Evolutionary conservation across 345 rosid genomes (phyloP), one percentile per base, ranked within the genome.

Genomic region (Streptanthus diversifolius): DNA sequence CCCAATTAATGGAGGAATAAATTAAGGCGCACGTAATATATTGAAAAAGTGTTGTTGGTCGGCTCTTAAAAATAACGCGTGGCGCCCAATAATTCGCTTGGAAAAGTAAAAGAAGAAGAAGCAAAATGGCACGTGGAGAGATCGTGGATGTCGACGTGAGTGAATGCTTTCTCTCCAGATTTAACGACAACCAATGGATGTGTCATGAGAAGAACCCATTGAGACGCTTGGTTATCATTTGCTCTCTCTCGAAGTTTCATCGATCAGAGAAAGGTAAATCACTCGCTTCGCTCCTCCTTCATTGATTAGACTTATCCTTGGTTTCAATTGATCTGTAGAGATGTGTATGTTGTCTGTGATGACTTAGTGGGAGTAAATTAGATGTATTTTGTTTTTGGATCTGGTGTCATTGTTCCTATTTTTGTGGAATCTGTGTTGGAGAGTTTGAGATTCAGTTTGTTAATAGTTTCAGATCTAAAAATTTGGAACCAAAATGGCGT

Each of bases 171-270:
- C 13, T 15, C 32, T 11, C 63, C 15, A 61, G 74, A 69, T 69
- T 75, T 14, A 51, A 33, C 49, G 69, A 53, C 27, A 69, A 45
- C 79, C 79, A 75, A 53, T 75, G 49, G 74, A 62, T 58, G 35
- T 32, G 71, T 73, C 65, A 24, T 33, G 9, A 21, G n/a, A 41
- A 37, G 9, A n/a, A 51, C 25, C 55, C 64, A n/a, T 64, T 35
- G 40, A 4, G 27, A 58, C 78, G 73, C 7, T 41, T 68, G 74
- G 73, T 43, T 61, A 3, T 15, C 45, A 51, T 51, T 30, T 60
- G n/a, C n/a, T 40, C 65, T 14, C 64, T 21, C 65, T 29, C 44
- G 32, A 35, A 43, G 22, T 57, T 70, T 60, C 60, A 24, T 35
- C 0, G 27, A 24, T 35, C 49, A 1, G 33, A 24, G 14, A 8